Evolutionary conservation across 164 flowering plant genomes (phyloP), one percentile per base, ranked within the genome.

Genomic region (Chimonanthus salicifolius): DNA sequence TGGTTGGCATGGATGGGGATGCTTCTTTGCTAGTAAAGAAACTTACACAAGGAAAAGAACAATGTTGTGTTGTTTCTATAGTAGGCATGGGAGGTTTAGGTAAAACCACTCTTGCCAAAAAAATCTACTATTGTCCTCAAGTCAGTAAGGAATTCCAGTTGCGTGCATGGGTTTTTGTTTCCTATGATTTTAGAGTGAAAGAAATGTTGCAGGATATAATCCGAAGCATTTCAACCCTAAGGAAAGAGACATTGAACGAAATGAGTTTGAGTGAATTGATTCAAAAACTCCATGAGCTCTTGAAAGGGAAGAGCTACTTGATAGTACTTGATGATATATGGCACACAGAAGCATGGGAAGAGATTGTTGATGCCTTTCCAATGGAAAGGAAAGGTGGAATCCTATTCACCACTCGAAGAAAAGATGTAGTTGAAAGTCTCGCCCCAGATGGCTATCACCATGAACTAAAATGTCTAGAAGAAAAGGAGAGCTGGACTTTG

Each of bases 301-400:
- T 67, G 65, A 3, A 67, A 10, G 51, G 10, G 50, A 74, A 21
- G 49, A 49, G 60, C 16, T 72, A 72, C 49, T 21, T 74, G 50
- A 62, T 74, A 46, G 65, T 74, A n/a, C 65, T 74, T 4, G 71
- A 67, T 74, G 74, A 72, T 20, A 16, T 67, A 11, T 58, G 71
- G 76, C 8, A 62, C 5, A 13, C 3, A 15, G 50, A 74, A 15
- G 71, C 16, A n/a, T 74, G 76, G 71, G 64, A 67, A 18, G 47
- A 49, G 7, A 10, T 68, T 13, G 5, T 18, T n/a, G 48, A 16
- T 2, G 71, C 71, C 9, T 67, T 74, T 68, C 71, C 70, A n/a
- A 6, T 67, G 58, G 54, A 8, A 10, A 18, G 2, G 69, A 65
- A 7, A 4, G 66, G 69, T 44, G 21, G 66, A 64, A 20, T 72